Conservation (phyloP, 192 early-diverging fungal genomes). For the Podila minutissima region DNA sequence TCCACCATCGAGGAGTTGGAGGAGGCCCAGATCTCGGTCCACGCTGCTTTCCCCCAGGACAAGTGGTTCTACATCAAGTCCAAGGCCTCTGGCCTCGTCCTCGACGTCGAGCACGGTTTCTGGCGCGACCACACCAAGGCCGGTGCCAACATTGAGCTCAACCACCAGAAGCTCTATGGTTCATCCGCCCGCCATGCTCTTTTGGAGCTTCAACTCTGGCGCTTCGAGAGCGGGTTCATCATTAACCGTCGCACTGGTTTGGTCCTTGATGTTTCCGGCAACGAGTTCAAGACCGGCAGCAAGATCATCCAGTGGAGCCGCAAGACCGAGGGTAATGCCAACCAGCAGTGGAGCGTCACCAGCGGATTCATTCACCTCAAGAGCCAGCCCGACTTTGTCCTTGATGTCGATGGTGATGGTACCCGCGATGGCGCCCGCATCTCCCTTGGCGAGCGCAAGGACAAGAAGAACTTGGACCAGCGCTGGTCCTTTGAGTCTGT, state of each 20-base stretch:
- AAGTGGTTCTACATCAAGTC: conserved; percentile 52
- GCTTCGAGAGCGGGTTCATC: conserved; percentile 41
- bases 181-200: conserved; percentile 36
- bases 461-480: conserved; percentile 47
- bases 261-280: conserved; percentile 27
- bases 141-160: conserved; percentile 37
- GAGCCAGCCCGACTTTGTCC: conserved; percentile 27
- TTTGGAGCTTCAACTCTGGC: conserved; percentile 47
- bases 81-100: conserved; percentile 35
- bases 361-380: conserved; percentile 45
- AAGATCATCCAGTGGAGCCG: conserved; percentile 39
- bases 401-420: conserved; percentile 49
- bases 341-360: conserved; percentile 32
- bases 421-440: conserved; percentile 40
- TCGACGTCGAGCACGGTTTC: conserved; percentile 47
- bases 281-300: conserved; percentile 13
- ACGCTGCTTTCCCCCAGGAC: conserved; percentile 14
- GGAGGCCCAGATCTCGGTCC: conserved; percentile 21
- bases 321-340: conserved; percentile 30
- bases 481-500: conserved; percentile 48
- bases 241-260: conserved; percentile 50
- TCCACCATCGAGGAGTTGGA: conserved; percentile 22
- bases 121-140: conserved; percentile 48
- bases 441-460: conserved; percentile 45
- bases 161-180: conserved; percentile 32